Base-by-base conservation (phyloP, 1,284 basidiomycete genomes). In the Trametes polyzona region DNA sequence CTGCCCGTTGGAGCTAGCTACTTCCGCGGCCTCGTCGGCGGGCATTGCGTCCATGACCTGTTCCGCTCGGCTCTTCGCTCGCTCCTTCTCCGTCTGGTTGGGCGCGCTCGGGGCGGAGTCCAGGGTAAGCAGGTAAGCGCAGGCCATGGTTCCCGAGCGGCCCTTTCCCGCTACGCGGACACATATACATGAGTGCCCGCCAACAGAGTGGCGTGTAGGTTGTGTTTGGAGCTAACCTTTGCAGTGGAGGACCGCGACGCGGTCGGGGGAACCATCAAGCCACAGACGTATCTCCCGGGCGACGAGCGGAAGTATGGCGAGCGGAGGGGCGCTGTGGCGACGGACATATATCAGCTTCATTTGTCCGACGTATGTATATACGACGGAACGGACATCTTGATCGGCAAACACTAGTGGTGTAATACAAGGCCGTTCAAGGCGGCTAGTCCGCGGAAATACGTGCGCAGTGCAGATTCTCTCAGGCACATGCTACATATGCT, bases 161-260 rank as follows among this genome's bases (percentile, higher is more conserved):
- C 92, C 92, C 71, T 94, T 91, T 0, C 88, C 88, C 57, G 90
- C 90, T 91, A 44, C 36, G 23, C 21, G 41, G 14, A 47, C 8
- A 36, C 3, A 4, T n/a, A n/a, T n/a, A 42, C 49, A 29, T 62
- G 29, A 35, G 39, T 24, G 14, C 23, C n/a, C n/a, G n/a, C n/a
- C n/a, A n/a, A n/a, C n/a, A n/a, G n/a, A n/a, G 52, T 40, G 19
- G 26, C 23, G 16, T 36, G 50, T 3, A 4, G 24, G 12, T 40
- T 10, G 11, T 2, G 32, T 37, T 16, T 2, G 19, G 46, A 16
- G 17, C 21, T 33, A 64, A 83, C 92, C 91, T 84, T 96, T 96
- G 72, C 94, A 96, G 67, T 96, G 94, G 1, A 96, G 79, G 5
- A 95, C 92, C 5, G 86, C 88, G 14, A 95, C 87, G 43, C 88